Base-by-base conservation (phyloP, 768 basidiomycete species). In the Rhodosporidiobolus odoratus region DNA sequence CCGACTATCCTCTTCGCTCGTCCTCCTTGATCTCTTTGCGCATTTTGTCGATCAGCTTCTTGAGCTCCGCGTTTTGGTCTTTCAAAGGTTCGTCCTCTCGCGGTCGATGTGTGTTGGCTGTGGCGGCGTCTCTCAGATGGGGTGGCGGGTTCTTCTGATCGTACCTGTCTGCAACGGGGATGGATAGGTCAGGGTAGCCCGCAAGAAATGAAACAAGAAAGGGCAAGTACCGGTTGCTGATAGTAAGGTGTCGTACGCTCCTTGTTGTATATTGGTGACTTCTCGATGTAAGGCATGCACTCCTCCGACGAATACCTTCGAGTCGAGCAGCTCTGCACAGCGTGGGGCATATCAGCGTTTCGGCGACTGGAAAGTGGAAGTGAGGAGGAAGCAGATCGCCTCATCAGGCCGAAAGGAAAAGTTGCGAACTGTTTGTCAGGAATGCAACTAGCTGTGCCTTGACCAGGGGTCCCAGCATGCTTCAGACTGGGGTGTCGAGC, bases 391-490 rank as follows among this genome's bases (percentile, higher is more conserved):
- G 35, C 30, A 8, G 34, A n/a, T n/a, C n/a, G 48, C 48, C 48
- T 13, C 48, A 12, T 17, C 5, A 30, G 27, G 61, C 19, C 12
- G 52, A 17, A 32, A 30, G 27, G 40, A 2, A 43, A 23, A 30
- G 25, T 4, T 13, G 52, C 32, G 60, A 21, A 41, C 64, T 65
- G 27, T 70, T 65, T 17, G 63, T 65, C 16, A 56, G 21, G 53
- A 65, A 61, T 3, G 69, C 69, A 7, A 66, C 69, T 1, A 71
- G 64, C 40, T 71, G 69, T 5, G 69, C 69, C 35, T 71, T 71
- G 3, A 66, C 34, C 0, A 71, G 47, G 13, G 69, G 69, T 6
- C 69, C 69, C 1, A 71, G 40, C 69, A 71, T 66, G 13, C 6
- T 34, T 21, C 21, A 43, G 53, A 21, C 34, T 0, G n/a, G 32